Percentiles rank a stretch among this genome's conserved stretches.
Conservation (phyloP, 2,329 filamentous ascomycete species). For the Cordyceps cicadae region DNA sequence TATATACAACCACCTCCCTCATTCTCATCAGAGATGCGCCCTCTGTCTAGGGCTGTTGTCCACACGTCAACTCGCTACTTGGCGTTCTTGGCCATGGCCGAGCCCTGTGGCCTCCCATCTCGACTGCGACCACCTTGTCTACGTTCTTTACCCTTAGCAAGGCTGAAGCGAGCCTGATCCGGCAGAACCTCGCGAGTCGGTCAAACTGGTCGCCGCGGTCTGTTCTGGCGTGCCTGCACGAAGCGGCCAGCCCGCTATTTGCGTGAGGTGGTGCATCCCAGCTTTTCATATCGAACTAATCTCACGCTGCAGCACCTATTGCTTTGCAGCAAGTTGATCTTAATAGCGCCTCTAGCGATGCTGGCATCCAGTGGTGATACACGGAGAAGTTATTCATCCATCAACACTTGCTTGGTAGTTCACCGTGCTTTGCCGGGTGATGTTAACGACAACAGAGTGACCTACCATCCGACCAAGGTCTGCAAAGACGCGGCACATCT, state of each 20-base stretch:
- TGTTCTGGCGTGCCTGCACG: neutral
- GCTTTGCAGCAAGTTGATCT: neutral
- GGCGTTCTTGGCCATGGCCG: neutral
- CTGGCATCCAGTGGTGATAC: neutral
- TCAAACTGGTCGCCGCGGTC: neutral
- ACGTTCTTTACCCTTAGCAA: neutral
- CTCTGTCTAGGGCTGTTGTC: neutral
- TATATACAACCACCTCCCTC: neutral
- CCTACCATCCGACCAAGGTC: neutral
- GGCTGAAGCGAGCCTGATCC: constrained; percentile 10
- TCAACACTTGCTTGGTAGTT: neutral
- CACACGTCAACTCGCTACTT: neutral
- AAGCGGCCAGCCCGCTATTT: neutral
- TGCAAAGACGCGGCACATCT: neutral
- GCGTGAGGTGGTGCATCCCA: constrained; percentile 5
- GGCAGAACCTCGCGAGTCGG: neutral
- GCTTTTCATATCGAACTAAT: neutral
- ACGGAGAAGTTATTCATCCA: too few relatives aligned
- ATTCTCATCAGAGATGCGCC: too few relatives aligned
- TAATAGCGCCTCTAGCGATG: neutral
- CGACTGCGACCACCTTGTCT: neutral
- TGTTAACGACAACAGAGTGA: neutral
- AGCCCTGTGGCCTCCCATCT: neutral
- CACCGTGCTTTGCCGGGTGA: neutral
- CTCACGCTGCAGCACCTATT: neutral